Conservation (phyloP, 2,329 filamentous ascomycete genomes). For the Stachybotrys chartarum region DNA sequence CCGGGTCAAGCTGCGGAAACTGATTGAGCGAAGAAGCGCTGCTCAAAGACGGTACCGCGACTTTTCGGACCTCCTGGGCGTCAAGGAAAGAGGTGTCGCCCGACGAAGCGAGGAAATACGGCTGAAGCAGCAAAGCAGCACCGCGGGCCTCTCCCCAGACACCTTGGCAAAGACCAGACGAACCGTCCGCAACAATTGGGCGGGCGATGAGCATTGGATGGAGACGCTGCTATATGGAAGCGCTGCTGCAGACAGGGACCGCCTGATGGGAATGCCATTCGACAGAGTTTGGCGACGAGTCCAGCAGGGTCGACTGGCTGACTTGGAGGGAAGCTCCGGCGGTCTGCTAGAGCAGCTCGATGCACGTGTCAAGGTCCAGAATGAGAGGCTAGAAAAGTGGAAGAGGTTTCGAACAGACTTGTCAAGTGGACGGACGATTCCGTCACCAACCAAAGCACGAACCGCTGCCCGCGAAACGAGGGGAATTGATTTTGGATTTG, state of each 20-base stretch:
- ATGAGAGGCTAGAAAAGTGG: slow-evolving; percentile 65
- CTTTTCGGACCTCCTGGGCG: slow-evolving; percentile 57
- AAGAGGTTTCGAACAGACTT: slow-evolving; percentile 53
- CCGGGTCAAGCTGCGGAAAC: slow-evolving; percentile 54
- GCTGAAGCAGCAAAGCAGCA: slow-evolving; percentile 16
- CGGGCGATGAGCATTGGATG: slow-evolving; percentile 69
- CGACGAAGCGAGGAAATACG: slow-evolving; percentile 42
- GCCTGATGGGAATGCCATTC: slow-evolving; percentile 60
- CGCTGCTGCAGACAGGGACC: slow-evolving; percentile 45
- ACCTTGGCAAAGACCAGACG: slow-evolving; percentile 46
- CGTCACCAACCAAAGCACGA: slow-evolving; percentile 15
- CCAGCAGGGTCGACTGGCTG: slow-evolving; percentile 47
- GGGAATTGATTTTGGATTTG: slow-evolving; percentile 48
- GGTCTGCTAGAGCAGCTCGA: slow-evolving; percentile 68
- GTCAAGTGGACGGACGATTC: slow-evolving; percentile 25
- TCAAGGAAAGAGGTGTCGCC: slow-evolving; percentile 53
- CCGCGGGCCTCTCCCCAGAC: slow-evolving; percentile 29
- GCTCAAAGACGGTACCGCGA: slow-evolving; percentile 51
- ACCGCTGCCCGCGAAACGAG: slow-evolving; percentile 17
- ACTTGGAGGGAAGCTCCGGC: slow-evolving; percentile 43
- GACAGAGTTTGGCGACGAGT: slow-evolving; percentile 65
- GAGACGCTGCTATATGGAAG: slow-evolving; percentile 64
- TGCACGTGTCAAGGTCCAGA: slow-evolving; percentile 57
- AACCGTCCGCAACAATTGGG: slow-evolving; percentile 66
- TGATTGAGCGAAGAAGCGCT: slow-evolving; percentile 53